A percentile compares a stretch with the other conserved stretches of the same genome.
Evolutionary conservation across 2,329 filamentous ascomycete genomes (phyloP).

Genomic region (Amesomyces nigricolor): DNA sequence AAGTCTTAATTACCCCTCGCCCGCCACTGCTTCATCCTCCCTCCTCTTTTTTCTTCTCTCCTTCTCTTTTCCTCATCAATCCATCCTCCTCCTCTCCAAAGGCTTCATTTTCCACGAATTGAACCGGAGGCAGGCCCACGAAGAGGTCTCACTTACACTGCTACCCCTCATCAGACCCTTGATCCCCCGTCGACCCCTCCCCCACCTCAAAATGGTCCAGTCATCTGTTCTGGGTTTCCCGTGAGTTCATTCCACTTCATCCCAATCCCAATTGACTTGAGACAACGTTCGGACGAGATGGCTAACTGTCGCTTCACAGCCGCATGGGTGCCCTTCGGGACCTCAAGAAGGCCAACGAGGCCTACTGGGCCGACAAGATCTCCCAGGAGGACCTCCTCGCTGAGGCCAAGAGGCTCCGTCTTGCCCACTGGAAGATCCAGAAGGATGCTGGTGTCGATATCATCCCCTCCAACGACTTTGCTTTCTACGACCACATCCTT

Average conservation of each 20-base stretch:
- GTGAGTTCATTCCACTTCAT: conserved; percentile 34
- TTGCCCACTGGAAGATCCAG: conserved; percentile 99
- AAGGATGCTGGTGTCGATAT: conserved; percentile 95
- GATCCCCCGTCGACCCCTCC: conserved; percentile 16
- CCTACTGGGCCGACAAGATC: conserved; percentile 94
- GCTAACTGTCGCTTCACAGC: conserved; percentile 43
- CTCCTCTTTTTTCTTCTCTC: conserved; percentile 11
- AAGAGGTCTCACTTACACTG: conserved; percentile 18
- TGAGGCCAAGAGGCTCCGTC: conserved; percentile 94
- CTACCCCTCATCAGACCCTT: conserved; percentile 16
- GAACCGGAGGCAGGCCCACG: conserved; percentile 17
- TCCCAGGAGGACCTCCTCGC: conserved; percentile 83
- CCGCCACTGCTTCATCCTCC: conserved; percentile 11
- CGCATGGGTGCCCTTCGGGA: conserved; percentile 98
- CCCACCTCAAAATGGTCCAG: conserved; percentile 48
- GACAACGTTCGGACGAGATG: conserved; percentile 47
- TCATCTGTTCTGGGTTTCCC: conserved; percentile 93
- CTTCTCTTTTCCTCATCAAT: conserved; percentile 2
- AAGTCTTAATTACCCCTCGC: conserved; percentile 18
- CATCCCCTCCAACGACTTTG: conserved; percentile 99
- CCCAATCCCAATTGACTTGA: background rate
- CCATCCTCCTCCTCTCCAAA: background rate
- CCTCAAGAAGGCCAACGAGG: conserved; percentile 99
- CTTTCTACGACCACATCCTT: conserved; percentile 96
- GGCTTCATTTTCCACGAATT: conserved; percentile 8